Evolutionary conservation across 2,329 filamentous ascomycete species (phyloP), one percentile per base, ranked within the genome.

Genomic region (Pseudofabraea citricarpa): DNA sequence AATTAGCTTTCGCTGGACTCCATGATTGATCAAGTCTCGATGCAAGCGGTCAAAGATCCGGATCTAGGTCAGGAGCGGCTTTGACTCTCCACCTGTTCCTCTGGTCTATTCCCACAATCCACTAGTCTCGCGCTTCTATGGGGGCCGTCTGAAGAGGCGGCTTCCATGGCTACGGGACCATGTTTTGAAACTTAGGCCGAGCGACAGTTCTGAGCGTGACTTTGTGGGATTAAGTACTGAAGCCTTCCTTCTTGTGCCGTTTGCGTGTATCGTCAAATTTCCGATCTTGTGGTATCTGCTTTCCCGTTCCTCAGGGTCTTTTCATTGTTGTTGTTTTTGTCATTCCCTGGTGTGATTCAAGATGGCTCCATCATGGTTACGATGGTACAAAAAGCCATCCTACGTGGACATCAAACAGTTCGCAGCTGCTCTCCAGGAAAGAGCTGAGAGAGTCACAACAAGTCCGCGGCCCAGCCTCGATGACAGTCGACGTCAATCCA

Each of bases 341-440:
- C 9, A 32, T 7, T 18, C n/a, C 7, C 29, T 9, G 29, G 19
- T 32, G 19, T n/a, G 29, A n/a, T 2, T 37, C 35, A 37, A 9
- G 7, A 37, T 37, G 35, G 5, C 35, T 5, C 35, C 35, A 12
- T 37, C 35, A 18, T 72, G 68, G 66, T 50, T 70, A 48, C 46
- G 55, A 36, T 73, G 70, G 70, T 73, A 73, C 56, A 72, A 70
- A 59, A 72, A 70, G 53, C 70, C 70, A 2, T 69, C 72, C 45
- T 73, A 71, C 52, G 61, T 69, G 19, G 69, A 73, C 47, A 67
- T 73, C 53, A 67, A 63, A 33, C 63, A 71, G 47, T 73, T 71
- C 49, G 64, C 69, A 19, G 60, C 54, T 24, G 59, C 56, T 23
- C 50, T 70, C 44, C 55, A 58, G 47, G 51, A 57, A n/a, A 44